Conservation (phyloP, 352 stramenopile genomes). For the Globisporangium irregulare region DNA sequence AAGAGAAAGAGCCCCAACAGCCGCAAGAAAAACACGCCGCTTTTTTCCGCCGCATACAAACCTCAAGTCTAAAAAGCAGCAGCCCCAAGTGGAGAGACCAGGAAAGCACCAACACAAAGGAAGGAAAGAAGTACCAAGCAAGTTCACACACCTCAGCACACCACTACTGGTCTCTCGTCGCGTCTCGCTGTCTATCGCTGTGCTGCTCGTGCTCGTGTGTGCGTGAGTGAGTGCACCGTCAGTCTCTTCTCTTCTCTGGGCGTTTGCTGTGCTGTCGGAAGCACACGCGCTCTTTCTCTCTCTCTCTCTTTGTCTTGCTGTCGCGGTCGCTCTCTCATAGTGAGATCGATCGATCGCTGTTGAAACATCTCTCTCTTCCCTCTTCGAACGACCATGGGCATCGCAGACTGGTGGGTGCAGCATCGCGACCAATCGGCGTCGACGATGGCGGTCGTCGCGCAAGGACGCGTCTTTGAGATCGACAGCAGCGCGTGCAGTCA, state of each 20-base stretch:
- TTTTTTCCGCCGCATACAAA: constrained; percentile 6
- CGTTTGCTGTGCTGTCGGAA: neutral
- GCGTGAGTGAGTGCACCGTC: neutral
- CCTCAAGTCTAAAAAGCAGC: neutral
- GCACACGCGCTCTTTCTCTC: neutral
- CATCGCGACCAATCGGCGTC: constrained; percentile 2
- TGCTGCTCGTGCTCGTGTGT: neutral
- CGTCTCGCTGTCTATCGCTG: neutral
- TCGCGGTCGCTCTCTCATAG: neutral
- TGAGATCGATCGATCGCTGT: neutral
- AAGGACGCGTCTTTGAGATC: constrained; percentile 8
- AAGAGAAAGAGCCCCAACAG: constrained; percentile 3
- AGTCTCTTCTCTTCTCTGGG: neutral
- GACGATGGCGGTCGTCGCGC: constrained; percentile 2
- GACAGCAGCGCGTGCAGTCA: constrained; percentile 9
- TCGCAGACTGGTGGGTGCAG: constrained; percentile 18
- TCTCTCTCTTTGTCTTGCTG: neutral
- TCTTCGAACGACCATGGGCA: constrained; percentile 10
- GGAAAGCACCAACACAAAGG: neutral
- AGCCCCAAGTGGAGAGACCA: neutral
- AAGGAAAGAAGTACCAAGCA: neutral
- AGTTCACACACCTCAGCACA: too few relatives aligned
- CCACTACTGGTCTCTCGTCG: neutral
- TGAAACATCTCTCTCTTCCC: neutral
- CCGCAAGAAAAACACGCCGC: neutral